Evolutionary conservation across 2,329 filamentous ascomycete species (phyloP), one percentile per base, ranked within the genome.

Genomic region (Neocucurbitaria cava): DNA sequence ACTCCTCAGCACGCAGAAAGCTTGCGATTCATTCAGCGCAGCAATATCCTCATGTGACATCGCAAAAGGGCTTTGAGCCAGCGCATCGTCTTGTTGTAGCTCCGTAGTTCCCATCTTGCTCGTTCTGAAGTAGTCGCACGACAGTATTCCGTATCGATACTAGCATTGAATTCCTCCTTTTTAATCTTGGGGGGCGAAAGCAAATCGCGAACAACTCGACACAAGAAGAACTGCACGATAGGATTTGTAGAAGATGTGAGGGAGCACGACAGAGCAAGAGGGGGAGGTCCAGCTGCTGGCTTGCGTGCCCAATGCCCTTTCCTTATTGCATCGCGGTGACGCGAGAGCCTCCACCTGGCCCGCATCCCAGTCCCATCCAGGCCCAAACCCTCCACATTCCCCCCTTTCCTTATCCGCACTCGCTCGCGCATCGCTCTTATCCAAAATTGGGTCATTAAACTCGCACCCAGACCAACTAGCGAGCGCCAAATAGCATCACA

Each of bases 1-100:
- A 24, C 69, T 65, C 47, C 79, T 70, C 58, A 82, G 61, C 42
- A 81, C 72, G 35, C 62, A 68, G 64, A 82, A 82, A 0, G 77
- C 78, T 43, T 78, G 69, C 6, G 76, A 78, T 13, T 70, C 61
- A 26, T 68, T 64, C 21, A 82, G 64, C 10, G 68, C 64, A 20
- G 76, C 72, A 15, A 79, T 63, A 54, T 81, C 77, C 41, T 79
- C 74, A 55, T 59, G 64, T 51, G 73, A 71, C 54, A 82, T 76
- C 53, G 71, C 59, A 68, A 81, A 81, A 11, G 79, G 79, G 46
- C 77, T 77, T 56, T 67, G 61, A 51, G 49, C 47, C 40, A 53
- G 44, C 35, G 30, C 38, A 18, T 49, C 38, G 40, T 49, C 45
- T 20, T 54, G 49, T n/a, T n/a, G n/a, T n/a, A n/a, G n/a, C 26